Evolutionary conservation across 2,329 filamentous ascomycete species (phyloP).

Genomic region (Aaosphaeria pasadenensis): DNA sequence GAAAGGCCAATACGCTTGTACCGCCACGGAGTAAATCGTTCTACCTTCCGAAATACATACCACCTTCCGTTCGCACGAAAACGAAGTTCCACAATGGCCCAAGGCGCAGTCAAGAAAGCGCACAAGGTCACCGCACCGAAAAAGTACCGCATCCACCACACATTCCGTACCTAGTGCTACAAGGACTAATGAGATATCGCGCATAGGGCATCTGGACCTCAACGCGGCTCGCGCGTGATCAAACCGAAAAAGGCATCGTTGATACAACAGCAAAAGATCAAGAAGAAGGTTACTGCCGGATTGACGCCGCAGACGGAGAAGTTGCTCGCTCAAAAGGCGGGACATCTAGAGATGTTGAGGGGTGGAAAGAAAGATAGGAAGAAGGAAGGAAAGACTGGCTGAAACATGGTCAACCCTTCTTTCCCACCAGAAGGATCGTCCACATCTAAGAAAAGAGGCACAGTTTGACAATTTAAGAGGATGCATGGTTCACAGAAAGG

Average conservation of each 20-base stretch:
- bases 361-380: constrained; percentile 59
- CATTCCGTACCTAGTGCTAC: neutral
- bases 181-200: constrained; percentile 19
- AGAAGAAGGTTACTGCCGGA: constrained; percentile 63
- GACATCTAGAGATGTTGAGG: constrained; percentile 66
- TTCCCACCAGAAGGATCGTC: too few species aligned
- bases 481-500: too few species aligned
- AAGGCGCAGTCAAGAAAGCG: constrained; percentile 48
- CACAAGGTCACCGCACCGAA: constrained; percentile 33
- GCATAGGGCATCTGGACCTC: constrained; percentile 43
- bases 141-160: constrained; percentile 28
- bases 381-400: constrained; percentile 1
- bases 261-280: constrained; percentile 60
- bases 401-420: neutral
- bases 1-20: too few species aligned
- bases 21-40: too few species aligned
- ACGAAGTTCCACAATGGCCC: constrained; percentile 40
- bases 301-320: constrained; percentile 66
- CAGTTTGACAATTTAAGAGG: too few species aligned
- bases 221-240: constrained; percentile 60
- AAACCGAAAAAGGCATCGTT: constrained; percentile 64
- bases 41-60: neutral
- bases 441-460: too few species aligned
- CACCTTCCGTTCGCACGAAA: neutral
- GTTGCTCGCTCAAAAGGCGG: constrained; percentile 63